Base-by-base conservation (phyloP, 1,284 basidiomycete species). In the Sphagnurus paluster region DNA sequence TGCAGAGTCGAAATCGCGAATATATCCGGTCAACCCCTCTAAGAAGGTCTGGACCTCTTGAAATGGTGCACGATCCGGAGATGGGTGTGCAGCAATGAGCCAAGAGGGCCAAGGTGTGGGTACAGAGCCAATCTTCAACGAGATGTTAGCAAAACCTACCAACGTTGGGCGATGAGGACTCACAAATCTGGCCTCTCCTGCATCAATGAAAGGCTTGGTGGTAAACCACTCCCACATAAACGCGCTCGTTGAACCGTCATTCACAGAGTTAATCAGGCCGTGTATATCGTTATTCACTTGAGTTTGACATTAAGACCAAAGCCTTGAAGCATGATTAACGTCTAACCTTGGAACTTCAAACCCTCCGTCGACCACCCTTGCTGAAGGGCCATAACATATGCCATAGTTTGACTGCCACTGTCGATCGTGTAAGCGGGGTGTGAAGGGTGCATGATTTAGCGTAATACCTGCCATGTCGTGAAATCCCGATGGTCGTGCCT, bases 141-240 rank as follows among this genome's bases (percentile, higher is more conserved):
- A n/a, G 65, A 39, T 29, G n/a, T 24, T 16, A n/a, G n/a, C 33
- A 17, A 32, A 14, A 16, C 10, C 17, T 6, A 21, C 7, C 24
- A 9, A 13, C 30, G 13, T n/a, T n/a, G n/a, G 8, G 14, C 25
- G 38, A 42, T 35, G 24, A 40, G 11, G 29, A 77, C 85, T 54
- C 59, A 90, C 87, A 60, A 94, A 93, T 35, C 87, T 82, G 38
- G 87, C 90, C 65, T 93, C 83, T 23, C 90, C 90, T 11, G 76
- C 75, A 64, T 96, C 91, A 11, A 79, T 80, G 59, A 81, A 97
- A 1, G 96, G 95, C 65, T 98, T 98, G 13, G 95, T 98, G 2
- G 96, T 98, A 68, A 97, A 98, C 90, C 90, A 94, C 66, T 96
- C 93, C 93, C 94, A 97, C 81, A 93, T 88, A 67, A 91, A 92